phyloP scores from a whole-genome alignment of 176 grass and related monocot species.

The Avena eriantha region DNA sequence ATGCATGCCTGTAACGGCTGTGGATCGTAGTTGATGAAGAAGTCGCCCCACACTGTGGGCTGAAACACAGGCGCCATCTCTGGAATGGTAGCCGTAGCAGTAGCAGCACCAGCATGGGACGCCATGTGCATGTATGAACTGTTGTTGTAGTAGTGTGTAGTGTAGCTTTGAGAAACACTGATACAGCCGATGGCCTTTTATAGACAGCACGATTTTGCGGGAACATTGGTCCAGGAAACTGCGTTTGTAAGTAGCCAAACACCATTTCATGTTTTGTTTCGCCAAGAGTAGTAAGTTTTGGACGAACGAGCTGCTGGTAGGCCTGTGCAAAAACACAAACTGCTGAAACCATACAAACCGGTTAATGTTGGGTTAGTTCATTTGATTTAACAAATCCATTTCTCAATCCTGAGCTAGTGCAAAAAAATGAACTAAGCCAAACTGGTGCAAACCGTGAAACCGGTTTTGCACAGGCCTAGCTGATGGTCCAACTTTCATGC shows the following conservation, averaged over 20 bases:
- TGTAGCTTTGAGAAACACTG: background rate
- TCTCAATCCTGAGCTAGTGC: too few relatives aligned
- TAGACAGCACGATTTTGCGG: background rate
- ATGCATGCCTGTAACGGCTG: constrained; percentile 33
- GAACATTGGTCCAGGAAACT: background rate
- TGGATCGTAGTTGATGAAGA: constrained; percentile 43
- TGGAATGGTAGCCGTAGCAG: too few relatives aligned
- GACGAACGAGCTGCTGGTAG: too few relatives aligned
- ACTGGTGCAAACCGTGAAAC: too few relatives aligned
- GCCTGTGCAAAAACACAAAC: too few relatives aligned
- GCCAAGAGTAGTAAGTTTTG: background rate
- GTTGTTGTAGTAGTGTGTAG: background rate
- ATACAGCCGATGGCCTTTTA: background rate
- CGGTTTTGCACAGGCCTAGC: too few relatives aligned
- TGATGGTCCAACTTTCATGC: background rate
- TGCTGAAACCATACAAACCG: too few relatives aligned
- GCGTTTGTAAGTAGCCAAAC: background rate
- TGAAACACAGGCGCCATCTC: constrained; percentile 21
- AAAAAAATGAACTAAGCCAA: too few relatives aligned
- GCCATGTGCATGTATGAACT: background rate
- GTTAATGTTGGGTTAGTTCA: too few relatives aligned
- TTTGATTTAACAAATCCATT: too few relatives aligned
- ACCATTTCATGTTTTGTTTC: background rate
- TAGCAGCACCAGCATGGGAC: background rate
- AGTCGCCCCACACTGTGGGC: constrained; percentile 39